phyloP scores from a whole-genome alignment of 2,329 filamentous ascomycete species.

The Aspergillus pseudotamarii region DNA sequence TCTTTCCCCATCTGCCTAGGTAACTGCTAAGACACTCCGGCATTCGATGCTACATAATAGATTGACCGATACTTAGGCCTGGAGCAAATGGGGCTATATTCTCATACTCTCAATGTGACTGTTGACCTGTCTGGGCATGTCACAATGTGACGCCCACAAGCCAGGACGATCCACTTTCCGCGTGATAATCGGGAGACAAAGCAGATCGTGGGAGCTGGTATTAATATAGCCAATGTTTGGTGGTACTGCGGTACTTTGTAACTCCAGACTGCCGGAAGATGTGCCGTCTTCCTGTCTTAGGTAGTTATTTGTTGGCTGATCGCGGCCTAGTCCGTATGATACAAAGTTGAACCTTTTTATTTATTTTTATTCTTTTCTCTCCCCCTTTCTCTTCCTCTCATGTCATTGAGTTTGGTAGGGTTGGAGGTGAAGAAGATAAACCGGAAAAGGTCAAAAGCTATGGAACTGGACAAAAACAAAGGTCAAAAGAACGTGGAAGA shows the following conservation, averaged over 20 bases:
- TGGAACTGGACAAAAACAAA: not conserved
- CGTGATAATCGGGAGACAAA: slow-evolving; percentile 5
- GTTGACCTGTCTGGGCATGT: slow-evolving; percentile 2
- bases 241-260: slow-evolving; percentile 4
- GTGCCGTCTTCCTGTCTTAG: not conserved
- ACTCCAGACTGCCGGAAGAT: slow-evolving; percentile 3
- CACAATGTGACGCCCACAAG: slow-evolving; percentile 4
- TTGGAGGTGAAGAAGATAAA: not conserved
- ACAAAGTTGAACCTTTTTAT: not conserved
- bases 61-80: not conserved
- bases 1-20: not conserved
- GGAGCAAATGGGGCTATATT: slow-evolving; percentile 1
- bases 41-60: not conserved
- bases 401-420: not conserved
- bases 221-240: not conserved
- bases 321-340: not conserved
- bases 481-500: not conserved
- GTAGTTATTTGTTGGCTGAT: not conserved
- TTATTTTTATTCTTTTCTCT: not conserved
- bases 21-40: not conserved
- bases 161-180: slow-evolving; percentile 7
- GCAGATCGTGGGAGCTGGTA: slow-evolving; percentile 8
- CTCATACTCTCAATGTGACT: not conserved
- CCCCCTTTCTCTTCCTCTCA: not conserved
- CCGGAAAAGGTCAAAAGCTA: not conserved